Percentiles rank a stretch among this genome's conserved stretches.
Conservation (phyloP, 305 asterid genomes). For the Fraxinus velutina region DNA sequence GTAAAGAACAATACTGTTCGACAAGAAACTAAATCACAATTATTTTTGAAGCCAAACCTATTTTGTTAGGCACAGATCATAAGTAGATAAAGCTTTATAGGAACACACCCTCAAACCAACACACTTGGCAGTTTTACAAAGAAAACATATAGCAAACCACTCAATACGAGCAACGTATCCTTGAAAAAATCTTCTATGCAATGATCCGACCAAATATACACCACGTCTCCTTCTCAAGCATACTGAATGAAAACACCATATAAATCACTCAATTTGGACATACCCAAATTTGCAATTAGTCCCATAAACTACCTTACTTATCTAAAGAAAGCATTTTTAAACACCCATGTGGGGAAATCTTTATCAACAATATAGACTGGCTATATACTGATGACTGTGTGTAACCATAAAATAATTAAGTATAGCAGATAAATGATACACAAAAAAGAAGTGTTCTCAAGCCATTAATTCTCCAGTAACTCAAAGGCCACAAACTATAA, state of each 20-base stretch:
- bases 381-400: not conserved
- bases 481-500: not conserved
- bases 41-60: not conserved
- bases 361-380: not conserved
- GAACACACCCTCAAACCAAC: not conserved
- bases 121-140: not conserved
- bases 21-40: not conserved
- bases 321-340: not conserved
- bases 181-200: not conserved
- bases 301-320: not conserved
- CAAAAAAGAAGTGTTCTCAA: not conserved
- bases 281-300: not conserved
- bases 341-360: not conserved
- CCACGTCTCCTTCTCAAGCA: not conserved
- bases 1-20: not conserved
- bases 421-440: not conserved
- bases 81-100: not conserved
- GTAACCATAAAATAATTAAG: not conserved
- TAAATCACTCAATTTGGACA: not conserved
- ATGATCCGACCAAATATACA: not conserved
- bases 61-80: not conserved
- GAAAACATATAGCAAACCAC: not conserved
- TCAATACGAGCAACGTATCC: not conserved
- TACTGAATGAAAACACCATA: not conserved
- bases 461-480: not conserved